A percentile compares a stretch with the other conserved stretches of the same genome.
Conservation (phyloP, 1,284 basidiomycete species). For the Microbotryum silenes-acaulis region DNA sequence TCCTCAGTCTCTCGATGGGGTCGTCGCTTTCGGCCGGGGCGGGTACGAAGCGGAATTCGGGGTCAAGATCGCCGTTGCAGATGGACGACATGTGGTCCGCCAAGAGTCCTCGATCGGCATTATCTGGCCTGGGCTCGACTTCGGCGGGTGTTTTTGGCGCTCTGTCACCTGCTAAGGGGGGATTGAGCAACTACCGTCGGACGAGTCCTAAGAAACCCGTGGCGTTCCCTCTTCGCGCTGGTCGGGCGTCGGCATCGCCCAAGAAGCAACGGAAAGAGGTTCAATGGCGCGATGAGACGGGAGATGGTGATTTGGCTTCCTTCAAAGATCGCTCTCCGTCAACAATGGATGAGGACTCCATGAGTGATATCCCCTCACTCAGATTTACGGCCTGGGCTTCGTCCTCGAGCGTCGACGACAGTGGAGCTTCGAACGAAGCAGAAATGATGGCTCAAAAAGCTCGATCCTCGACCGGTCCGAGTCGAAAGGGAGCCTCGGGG, state of each 20-base stretch:
- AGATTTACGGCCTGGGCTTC: conserved; percentile 18
- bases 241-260: background rate
- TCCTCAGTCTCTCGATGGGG: conserved; percentile 1
- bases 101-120: conserved; percentile 14
- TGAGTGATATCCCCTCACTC: conserved; percentile 6
- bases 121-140: conserved; percentile 15
- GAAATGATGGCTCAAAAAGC: conserved; percentile 25
- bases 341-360: background rate
- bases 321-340: conserved; percentile 25
- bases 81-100: conserved; percentile 10
- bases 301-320: conserved; percentile 27
- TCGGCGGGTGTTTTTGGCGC: background rate
- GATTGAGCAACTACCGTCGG: too few species aligned
- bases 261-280: conserved; percentile 27
- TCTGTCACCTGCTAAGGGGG: too few species aligned
- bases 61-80: conserved; percentile 17
- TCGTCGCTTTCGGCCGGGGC: background rate
- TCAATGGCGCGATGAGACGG: conserved; percentile 30
- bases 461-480: conserved; percentile 2
- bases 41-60: conserved; percentile 21
- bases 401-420: conserved; percentile 3
- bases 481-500: too few species aligned
- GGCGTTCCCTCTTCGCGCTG: conserved; percentile 3
- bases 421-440: conserved; percentile 13
- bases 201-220: conserved; percentile 11